phyloP scores from a whole-genome alignment of 768 basidiomycete genomes.

The Serendipita indica region DNA sequence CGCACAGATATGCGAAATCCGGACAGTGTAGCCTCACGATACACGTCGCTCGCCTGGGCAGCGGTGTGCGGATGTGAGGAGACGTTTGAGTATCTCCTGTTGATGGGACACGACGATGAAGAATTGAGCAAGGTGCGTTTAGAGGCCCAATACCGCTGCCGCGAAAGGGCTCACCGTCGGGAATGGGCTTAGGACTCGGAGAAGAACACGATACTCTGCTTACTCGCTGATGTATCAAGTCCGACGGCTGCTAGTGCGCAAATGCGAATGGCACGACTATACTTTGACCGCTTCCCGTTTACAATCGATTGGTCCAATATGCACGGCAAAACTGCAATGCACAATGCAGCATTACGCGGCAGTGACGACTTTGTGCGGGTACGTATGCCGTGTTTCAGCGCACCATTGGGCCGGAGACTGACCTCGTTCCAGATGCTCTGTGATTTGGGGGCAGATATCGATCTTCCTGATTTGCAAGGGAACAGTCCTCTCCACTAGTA shows the following conservation, averaged over 20 bases:
- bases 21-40: constrained; percentile 56
- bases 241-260: constrained; percentile 52
- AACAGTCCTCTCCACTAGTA: constrained; percentile 91
- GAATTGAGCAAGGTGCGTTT: constrained; percentile 72
- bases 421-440: constrained; percentile 57
- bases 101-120: constrained; percentile 80
- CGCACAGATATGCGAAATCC: constrained; percentile 84
- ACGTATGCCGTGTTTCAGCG: constrained; percentile 21
- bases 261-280: constrained; percentile 74
- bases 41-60: constrained; percentile 85
- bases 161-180: neutral
- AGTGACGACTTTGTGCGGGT: constrained; percentile 83
- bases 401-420: constrained; percentile 11
- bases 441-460: constrained; percentile 79
- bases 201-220: constrained; percentile 83
- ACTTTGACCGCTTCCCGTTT: constrained; percentile 74
- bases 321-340: constrained; percentile 80
- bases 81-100: constrained; percentile 81
- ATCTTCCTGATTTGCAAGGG: constrained; percentile 80
- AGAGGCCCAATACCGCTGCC: neutral
- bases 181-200: constrained; percentile 55
- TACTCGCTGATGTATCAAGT: constrained; percentile 63
- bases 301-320: constrained; percentile 87
- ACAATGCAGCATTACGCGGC: constrained; percentile 75
- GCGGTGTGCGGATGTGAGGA: constrained; percentile 80